Evolutionary conservation across 208 protist species (phyloP), one percentile per base, ranked within the genome.

Genomic region (Trypanosoma platydactyli): DNA sequence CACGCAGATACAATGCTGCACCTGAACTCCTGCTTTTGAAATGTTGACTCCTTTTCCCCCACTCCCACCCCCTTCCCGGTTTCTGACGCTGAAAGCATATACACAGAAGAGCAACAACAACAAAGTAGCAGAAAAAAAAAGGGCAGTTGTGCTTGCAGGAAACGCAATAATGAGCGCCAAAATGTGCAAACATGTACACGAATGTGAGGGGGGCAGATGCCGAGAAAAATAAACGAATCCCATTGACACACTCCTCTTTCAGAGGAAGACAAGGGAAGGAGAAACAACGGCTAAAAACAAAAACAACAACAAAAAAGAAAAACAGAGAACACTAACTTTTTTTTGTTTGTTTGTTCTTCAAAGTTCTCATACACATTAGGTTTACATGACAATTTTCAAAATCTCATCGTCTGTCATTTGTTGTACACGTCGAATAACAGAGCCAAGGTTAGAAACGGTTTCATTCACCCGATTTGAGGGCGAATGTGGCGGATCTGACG

Each of bases 361-460:
- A 12, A 4, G 18, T 16, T 22, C 44, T 24, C 44, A 22, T 22
- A 12, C 16, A 24, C 6, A 16, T 5, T 48, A 2, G 12, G 4
- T 57, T 62, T 74, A 71, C 68, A 80, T 81, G 5, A 77, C 38
- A 40, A 77, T 73, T 27, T 74, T 24, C 13, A 78, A 4, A 44
- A 83, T 71, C 33, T 83, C 77, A 13, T 57, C 44, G 46, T 83
- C 76, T 70, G 72, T 83, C 83, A 93, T 90, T 7, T 38, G 52
- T 40, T 82, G 65, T 27, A 90, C 65, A 0, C 77, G 73, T 3
- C 81, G 71, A 49, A 93, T 73, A 53, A 93, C 61, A 20, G 54
- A 71, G 29, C 71, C 76, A 7, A 89, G 15, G 12, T 75, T 70
- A 24, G 73, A 53, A 0, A 88, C 44, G 13, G 73, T 52, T 49